Percentiles rank a stretch among this genome's conserved stretches.
These are phyloP conservation scores for Neurospora sp. DNA, from an alignment of 495 filamentous ascomycete species.

Conservation along the genomic window DNA sequence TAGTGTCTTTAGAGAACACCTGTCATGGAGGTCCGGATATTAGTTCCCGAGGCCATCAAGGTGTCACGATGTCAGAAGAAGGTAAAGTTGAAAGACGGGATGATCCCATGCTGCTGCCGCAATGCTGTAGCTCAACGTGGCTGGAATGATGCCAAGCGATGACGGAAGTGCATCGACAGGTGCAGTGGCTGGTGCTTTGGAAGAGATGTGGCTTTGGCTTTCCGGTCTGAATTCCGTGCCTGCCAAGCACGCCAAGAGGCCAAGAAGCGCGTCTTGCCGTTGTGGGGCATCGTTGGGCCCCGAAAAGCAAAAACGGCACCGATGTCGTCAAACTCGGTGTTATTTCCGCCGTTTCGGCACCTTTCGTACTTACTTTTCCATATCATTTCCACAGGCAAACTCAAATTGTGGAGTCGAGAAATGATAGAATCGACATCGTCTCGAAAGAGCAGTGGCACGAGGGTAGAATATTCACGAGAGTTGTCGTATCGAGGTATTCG, in stretches of 20 bases:
- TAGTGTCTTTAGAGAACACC: background rate
- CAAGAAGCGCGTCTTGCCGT: background rate
- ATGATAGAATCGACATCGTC: background rate
- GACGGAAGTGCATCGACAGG: background rate
- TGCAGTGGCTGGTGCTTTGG: background rate
- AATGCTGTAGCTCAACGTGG: background rate
- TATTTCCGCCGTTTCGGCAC: background rate
- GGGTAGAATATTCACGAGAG: background rate
- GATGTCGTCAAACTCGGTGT: background rate
- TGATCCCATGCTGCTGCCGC: background rate
- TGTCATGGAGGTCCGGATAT: background rate
- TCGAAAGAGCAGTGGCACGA: background rate
- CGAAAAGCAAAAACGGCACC: background rate
- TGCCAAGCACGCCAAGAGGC: background rate
- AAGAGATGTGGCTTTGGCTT: background rate
- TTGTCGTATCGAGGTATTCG: background rate
- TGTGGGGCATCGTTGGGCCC: background rate
- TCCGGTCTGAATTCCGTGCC: background rate
- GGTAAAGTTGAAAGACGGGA: background rate
- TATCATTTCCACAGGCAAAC: background rate
- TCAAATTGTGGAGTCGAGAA: background rate
- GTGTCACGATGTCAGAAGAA: background rate
- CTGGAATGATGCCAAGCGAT: background rate
- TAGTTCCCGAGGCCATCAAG: background rate
- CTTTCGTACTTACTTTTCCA: background rate